A percentile compares a stretch with the other conserved stretches of the same genome.
Evolutionary conservation across 1,139 yeast genomes (phyloP).

Genomic region (Suhomyces kunorum): DNA sequence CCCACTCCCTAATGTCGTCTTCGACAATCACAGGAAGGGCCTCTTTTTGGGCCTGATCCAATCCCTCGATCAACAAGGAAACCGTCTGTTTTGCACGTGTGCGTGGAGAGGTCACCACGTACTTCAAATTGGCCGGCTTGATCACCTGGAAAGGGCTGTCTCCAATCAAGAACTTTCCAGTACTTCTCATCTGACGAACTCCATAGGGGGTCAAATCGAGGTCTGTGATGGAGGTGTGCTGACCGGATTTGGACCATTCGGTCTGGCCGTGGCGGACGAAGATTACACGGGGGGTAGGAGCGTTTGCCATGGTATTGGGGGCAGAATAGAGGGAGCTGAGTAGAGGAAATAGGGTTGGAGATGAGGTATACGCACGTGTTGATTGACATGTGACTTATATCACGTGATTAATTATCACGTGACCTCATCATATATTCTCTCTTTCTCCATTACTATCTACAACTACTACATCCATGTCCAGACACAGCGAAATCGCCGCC

Average conservation of each 20-base stretch:
- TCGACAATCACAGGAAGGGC: conserved; percentile 53
- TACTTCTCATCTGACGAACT: conserved; percentile 67
- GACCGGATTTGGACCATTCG: conserved; percentile 93
- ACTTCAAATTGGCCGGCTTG: conserved; percentile 61
- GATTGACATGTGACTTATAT: too few relatives aligned
- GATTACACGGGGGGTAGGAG: conserved; percentile 66
- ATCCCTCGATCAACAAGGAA: conserved; percentile 51
- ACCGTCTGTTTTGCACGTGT: conserved; percentile 75
- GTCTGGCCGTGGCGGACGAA: conserved; percentile 90
- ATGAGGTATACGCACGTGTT: neutral
- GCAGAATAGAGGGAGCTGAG: neutral
- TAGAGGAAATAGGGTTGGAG: too few relatives aligned
- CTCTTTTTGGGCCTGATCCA: conserved; percentile 50
- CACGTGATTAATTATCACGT: neutral
- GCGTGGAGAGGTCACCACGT: conserved; percentile 79
- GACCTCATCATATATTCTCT: too few relatives aligned
- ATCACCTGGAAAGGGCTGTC: conserved; percentile 52
- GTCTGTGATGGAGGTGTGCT: conserved; percentile 85
- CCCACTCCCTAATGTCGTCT: conserved; percentile 87
- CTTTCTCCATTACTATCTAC: too few relatives aligned
- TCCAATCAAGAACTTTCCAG: conserved; percentile 74
- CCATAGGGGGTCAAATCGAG: conserved; percentile 77
- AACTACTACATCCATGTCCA: conserved; percentile 9
- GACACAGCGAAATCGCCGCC: conserved; percentile 28
- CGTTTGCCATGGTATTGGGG: conserved; percentile 7